These are phyloP conservation scores for Toxicodendron radicans DNA, from an alignment of 345 rosid species.

Conservation along the genomic window DNA sequence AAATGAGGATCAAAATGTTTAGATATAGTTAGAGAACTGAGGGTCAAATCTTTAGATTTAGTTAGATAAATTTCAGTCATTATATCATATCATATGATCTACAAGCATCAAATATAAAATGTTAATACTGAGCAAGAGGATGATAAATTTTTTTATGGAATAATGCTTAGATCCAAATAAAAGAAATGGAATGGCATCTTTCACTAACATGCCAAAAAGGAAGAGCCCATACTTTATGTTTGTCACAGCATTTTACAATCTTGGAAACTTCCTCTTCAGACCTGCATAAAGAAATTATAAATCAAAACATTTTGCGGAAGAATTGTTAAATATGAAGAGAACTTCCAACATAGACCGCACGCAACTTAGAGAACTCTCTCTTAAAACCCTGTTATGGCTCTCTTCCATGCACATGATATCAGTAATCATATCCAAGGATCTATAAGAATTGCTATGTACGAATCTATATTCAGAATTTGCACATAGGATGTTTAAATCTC, in stretches of 20 bases:
- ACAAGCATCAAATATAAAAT: conserved; percentile 9
- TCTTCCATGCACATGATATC: background rate
- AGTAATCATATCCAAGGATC: background rate
- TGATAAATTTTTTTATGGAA: background rate
- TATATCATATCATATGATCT: background rate
- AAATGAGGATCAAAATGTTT: too few relatives aligned
- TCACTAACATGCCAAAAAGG: conserved; percentile 3
- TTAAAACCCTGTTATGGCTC: background rate
- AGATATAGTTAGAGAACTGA: background rate
- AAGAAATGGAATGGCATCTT: background rate
- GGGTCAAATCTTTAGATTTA: conserved; percentile 16
- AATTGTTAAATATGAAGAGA: background rate
- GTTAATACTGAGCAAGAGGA: conserved; percentile 3
- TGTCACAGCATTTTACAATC: conserved; percentile 76
- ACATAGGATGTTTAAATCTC: background rate
- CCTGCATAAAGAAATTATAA: conserved; percentile 41
- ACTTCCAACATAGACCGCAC: conserved; percentile 4
- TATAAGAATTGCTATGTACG: background rate
- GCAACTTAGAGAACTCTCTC: conserved; percentile 10
- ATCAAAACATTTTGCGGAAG: background rate
- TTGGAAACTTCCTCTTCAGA: conserved; percentile 81
- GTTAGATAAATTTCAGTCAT: conserved; percentile 8
- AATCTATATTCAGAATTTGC: background rate
- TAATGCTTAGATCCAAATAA: background rate
- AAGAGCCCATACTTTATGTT: conserved; percentile 59